Percentiles rank a stretch among this genome's conserved stretches.
phyloP scores from a whole-genome alignment of 1,139 yeast species.

The Pichia sp. region DNA sequence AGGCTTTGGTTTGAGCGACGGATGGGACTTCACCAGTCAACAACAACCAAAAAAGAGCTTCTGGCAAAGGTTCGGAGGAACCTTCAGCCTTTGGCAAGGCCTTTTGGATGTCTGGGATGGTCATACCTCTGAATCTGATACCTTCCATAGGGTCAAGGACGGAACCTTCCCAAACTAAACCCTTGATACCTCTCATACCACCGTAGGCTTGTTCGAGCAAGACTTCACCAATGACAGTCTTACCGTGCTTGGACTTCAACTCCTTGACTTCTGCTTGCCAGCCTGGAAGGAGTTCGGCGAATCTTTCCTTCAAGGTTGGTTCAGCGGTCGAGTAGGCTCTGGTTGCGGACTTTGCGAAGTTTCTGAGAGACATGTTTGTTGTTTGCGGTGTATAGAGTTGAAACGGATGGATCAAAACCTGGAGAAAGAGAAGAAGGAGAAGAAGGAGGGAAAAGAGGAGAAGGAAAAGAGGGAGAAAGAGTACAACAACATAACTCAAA shows the following conservation, averaged over 20 bases:
- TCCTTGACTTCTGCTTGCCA: conserved; percentile 89
- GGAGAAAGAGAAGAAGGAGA: neutral
- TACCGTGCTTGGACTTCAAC: conserved; percentile 84
- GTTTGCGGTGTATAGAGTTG: neutral
- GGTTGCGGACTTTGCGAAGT: conserved; percentile 30
- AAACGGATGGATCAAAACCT: neutral
- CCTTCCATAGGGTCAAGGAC: conserved; percentile 98
- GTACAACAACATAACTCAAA: neutral
- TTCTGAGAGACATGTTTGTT: conserved; percentile 29
- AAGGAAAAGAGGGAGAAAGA: neutral
- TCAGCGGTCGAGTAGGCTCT: conserved; percentile 51
- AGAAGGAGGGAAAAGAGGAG: neutral
- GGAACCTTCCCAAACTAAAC: conserved; percentile 98
- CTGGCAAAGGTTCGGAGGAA: conserved; percentile 82
- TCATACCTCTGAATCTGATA: conserved; percentile 95
- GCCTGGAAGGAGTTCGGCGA: conserved; percentile 87
- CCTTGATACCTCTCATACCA: conserved; percentile 99
- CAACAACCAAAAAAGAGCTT: conserved; percentile 87
- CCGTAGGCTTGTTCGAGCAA: conserved; percentile 96
- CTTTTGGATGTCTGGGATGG: conserved; percentile 91
- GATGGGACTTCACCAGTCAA: conserved; percentile 89
- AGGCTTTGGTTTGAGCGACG: conserved; percentile 65
- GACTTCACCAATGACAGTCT: conserved; percentile 90
- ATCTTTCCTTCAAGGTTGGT: conserved; percentile 84
- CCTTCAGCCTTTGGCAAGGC: conserved; percentile 92